These are phyloP conservation scores for Porphyra umbilicalis DNA, from an alignment of 31 red algal genomes.

Conservation along the genomic window DNA sequence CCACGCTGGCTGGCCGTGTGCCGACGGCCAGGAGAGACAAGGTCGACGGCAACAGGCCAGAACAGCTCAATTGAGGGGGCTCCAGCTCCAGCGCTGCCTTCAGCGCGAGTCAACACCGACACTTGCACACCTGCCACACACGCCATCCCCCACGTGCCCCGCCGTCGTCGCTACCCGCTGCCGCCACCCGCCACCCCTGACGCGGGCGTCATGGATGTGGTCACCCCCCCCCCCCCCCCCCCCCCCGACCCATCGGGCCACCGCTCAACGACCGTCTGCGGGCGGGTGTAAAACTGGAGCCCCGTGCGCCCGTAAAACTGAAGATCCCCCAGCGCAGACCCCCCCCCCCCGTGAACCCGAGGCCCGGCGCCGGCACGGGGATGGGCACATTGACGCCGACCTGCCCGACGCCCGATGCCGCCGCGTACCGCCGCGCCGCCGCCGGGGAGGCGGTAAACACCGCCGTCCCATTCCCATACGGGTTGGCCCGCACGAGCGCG, in stretches of 20 bases:
- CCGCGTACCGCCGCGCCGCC: constrained; percentile 3
- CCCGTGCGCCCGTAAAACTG: constrained; percentile 24
- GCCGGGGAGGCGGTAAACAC: constrained; percentile 14
- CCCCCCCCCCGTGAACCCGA: constrained; percentile 23
- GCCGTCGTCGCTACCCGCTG: background rate
- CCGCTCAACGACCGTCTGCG: constrained; percentile 20
- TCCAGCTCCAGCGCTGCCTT: too few relatives aligned
- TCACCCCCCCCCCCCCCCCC: background rate
- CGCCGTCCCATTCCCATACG: constrained; percentile 24
- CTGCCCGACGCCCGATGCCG: constrained; percentile 6
- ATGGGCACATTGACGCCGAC: constrained; percentile 33
- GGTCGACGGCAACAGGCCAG: too few relatives aligned
- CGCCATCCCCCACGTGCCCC: too few relatives aligned
- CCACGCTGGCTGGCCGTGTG: too few relatives aligned
- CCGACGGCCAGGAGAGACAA: too few relatives aligned
- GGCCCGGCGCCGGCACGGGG: constrained; percentile 14
- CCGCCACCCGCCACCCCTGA: background rate
- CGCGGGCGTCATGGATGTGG: background rate
- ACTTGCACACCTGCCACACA: too few relatives aligned
- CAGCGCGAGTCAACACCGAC: too few relatives aligned
- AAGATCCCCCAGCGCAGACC: constrained; percentile 16
- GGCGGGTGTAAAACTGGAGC: constrained; percentile 28
- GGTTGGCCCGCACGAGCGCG: constrained; percentile 12
- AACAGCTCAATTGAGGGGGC: too few relatives aligned
- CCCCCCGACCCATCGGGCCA: background rate